Conservation (phyloP, 805 yeast genomes). For the Yarrowia sp. region DNA sequence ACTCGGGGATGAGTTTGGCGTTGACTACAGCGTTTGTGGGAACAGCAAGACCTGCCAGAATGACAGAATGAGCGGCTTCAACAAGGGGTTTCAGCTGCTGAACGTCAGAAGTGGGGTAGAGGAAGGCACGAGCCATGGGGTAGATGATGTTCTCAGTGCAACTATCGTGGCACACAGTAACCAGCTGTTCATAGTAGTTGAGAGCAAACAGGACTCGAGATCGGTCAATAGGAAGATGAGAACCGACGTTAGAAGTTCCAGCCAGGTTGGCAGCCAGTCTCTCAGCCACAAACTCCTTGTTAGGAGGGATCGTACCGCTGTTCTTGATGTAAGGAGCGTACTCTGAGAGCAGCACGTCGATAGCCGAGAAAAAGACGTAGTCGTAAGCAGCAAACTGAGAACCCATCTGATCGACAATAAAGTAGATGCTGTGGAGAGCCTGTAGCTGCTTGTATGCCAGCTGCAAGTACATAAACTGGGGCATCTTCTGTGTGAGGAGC, state of each 20-base stretch:
- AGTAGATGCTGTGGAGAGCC: constrained; percentile 44
- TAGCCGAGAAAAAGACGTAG: constrained; percentile 60
- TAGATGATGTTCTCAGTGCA: constrained; percentile 50
- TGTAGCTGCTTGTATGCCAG: constrained; percentile 43
- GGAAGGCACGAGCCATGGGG: constrained; percentile 46
- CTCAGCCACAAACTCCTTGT: constrained; percentile 34
- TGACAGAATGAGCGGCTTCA: constrained; percentile 72
- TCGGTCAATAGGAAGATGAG: constrained; percentile 44
- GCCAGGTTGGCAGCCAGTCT: constrained; percentile 47
- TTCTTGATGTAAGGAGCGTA: constrained; percentile 26
- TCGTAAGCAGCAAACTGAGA: constrained; percentile 56
- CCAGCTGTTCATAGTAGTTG: constrained; percentile 50
- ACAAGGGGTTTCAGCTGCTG: constrained; percentile 50
- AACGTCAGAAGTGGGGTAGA: constrained; percentile 41
- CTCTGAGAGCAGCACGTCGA: constrained; percentile 51
- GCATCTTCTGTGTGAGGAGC: constrained; percentile 40
- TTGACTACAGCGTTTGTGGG: constrained; percentile 33
- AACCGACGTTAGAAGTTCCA: constrained; percentile 46
- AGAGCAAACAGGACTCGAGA: constrained; percentile 47
- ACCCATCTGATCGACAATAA: constrained; percentile 46
- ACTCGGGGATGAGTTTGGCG: constrained; percentile 48
- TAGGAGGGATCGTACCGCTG: constrained; percentile 12
- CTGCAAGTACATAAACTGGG: constrained; percentile 28
- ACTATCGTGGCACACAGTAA: constrained; percentile 49
- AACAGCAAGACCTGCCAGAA: constrained; percentile 51